Base-by-base conservation (phyloP, 2,329 filamentous ascomycete species). In the Thyridium curvatum region DNA sequence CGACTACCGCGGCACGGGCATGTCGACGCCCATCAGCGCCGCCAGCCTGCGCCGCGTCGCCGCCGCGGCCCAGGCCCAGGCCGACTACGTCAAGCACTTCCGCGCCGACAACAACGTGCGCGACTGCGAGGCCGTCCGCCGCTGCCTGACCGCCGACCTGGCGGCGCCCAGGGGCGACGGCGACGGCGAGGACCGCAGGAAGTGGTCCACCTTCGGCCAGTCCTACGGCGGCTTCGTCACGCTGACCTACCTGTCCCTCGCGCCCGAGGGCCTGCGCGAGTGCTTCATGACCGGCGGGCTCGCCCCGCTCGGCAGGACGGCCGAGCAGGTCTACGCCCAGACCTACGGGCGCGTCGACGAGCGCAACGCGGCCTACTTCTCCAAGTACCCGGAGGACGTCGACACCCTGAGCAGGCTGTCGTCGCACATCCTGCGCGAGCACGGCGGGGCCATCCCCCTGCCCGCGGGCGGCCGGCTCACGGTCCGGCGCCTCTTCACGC, bases 201-300 rank as follows among this genome's bases (percentile, higher is more conserved):
- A 82, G 56, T 96, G 90, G 91, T 84, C 81, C 41, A 74, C 93
- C 21, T 83, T 94, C 45, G 91, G 91, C 8, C 91, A 96, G 64
- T 90, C 84, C 13, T 97, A 94, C 59, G 91, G 91, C 30, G 91
- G 91, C 1, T 96, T 95, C 60, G 86, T 89, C 54, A 74, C 72
- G 35, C 69, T 88, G 28, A 91, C 84, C 8, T 97, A 96, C 59
- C 74, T 97, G 13, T 93, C 85, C 3, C 80, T 86, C 56, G 82
- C 77, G 50, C 86, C 87, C 0, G 74, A 88, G 41, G 84, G 85
- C 1, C 62, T 97, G 17, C 78, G 80, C 21, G 91, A 97, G 64
- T 79, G 79, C 17, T 97, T 94, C 56, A 71, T 90, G 28, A 86
- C 85, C 10, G 91, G 91, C 30, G 91, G 91, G 0, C 69, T 96